Evolutionary conservation across 2,329 filamentous ascomycete genomes (phyloP), one percentile per base, ranked within the genome.

Genomic region (Exserohilum turcica): DNA sequence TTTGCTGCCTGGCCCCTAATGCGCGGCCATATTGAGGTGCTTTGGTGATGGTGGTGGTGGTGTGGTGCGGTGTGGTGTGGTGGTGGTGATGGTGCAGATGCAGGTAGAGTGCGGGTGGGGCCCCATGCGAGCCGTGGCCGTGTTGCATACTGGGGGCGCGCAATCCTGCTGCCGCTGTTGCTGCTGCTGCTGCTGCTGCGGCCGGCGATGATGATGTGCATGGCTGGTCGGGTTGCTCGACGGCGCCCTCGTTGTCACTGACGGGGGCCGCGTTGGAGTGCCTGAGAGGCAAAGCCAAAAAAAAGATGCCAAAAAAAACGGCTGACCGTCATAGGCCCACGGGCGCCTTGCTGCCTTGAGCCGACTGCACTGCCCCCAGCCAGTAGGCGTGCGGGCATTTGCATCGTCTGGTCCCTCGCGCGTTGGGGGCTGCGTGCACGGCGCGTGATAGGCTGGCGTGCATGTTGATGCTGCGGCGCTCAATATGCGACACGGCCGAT

Each of bases 271-370:
- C 35, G n/a, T 19, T 10, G 21, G 39, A 3, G 9, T 24, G 28
- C 13, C 4, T 10, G 24, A n/a, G 49, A 52, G 45, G 50, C 47
- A 44, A 49, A 39, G 32, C 33, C n/a, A n/a, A n/a, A n/a, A n/a
- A n/a, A n/a, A n/a, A n/a, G n/a, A n/a, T n/a, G n/a, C n/a, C n/a
- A n/a, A n/a, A n/a, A n/a, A n/a, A n/a, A n/a, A n/a, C n/a, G 50
- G 21, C 47, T 46, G 54, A 32, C 49, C 58, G n/a, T n/a, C n/a
- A n/a, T n/a, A n/a, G n/a, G n/a, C n/a, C n/a, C n/a, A n/a, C n/a
- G n/a, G n/a, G n/a, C 44, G 47, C 61, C 52, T 59, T 63, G 66
- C 43, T 67, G 66, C 66, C 66, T 68, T 59, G 64, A 48, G 44
- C 47, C 45, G 57, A 44, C 56, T 59, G 50, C 54, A 57, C 47